A percentile compares a stretch with the other conserved stretches of the same genome.
Conservation (phyloP, 805 yeast species). For the Babjeviella inositovora region DNA sequence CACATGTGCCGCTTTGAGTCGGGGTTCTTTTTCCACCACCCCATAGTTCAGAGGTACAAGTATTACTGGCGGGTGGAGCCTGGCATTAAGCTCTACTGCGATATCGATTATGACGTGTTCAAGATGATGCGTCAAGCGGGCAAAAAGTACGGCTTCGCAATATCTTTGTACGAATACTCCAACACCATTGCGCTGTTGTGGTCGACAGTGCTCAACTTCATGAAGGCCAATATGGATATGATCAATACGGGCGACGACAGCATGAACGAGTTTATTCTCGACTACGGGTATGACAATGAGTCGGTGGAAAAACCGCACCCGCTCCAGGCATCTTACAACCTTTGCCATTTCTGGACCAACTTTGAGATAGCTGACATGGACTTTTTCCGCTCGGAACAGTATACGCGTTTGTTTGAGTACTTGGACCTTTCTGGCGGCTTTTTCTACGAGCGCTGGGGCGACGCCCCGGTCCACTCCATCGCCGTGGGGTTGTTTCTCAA, state of each 20-base stretch:
- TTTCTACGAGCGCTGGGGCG: slow-evolving; percentile 87
- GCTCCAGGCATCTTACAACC: slow-evolving; percentile 49
- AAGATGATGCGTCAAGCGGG: slow-evolving; percentile 33
- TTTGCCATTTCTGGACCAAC: slow-evolving; percentile 77
- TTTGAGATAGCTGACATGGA: slow-evolving; percentile 63
- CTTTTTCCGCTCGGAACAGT: slow-evolving; percentile 43
- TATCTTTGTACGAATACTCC: slow-evolving; percentile 46
- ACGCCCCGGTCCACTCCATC: slow-evolving; percentile 79
- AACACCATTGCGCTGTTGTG: slow-evolving; percentile 51
- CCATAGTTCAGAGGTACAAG: slow-evolving; percentile 36
- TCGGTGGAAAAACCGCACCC: too few relatives aligned
- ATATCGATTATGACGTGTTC: slow-evolving; percentile 49
- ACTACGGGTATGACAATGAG: slow-evolving; percentile 45
- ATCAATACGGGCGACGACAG: slow-evolving; percentile 28
- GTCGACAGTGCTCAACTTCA: slow-evolving; percentile 31
- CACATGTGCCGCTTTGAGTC: slow-evolving; percentile 45
- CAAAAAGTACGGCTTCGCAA: slow-evolving; percentile 51
- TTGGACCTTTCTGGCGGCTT: slow-evolving; percentile 64
- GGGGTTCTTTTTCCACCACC: slow-evolving; percentile 48
- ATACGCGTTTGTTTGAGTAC: slow-evolving; percentile 41
- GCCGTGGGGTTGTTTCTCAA: slow-evolving; percentile 50
- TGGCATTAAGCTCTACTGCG: slow-evolving; percentile 43
- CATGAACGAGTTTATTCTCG: slow-evolving; percentile 44
- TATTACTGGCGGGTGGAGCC: slow-evolving; percentile 76
- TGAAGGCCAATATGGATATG: slow-evolving; percentile 7